Evolutionary conservation across 495 filamentous ascomycete species (phyloP), one percentile per base, ranked within the genome.

Genomic region (Amphirosellinia nigrospora): DNA sequence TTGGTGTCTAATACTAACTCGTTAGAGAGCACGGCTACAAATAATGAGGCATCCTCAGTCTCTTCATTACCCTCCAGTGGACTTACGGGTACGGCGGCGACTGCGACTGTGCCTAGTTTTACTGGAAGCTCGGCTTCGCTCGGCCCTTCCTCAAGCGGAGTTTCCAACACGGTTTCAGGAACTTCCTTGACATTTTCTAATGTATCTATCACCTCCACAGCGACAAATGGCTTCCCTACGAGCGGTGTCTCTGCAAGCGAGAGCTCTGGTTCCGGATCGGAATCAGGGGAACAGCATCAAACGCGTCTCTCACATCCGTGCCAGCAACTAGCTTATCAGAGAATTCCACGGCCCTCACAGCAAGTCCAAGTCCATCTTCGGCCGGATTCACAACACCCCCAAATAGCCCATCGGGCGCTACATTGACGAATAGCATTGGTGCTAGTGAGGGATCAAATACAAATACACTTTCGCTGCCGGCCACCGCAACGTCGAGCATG

Each of bases 1-100:
- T 74, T 66, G 19, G 67, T 65, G 11, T 63, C 41, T 0, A 71
- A 32, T 64, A 16, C 30, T 23, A 71, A 64, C 28, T 60, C 70
- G 39, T 28, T 56, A 32, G 70, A 34, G 7, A 19, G 68, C 13
- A 74, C 68, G 2, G 16, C 15, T n/a, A 50, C 68, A 16, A 39
- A 38, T 46, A 71, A 45, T 38, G 36, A 65, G 34, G n/a, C 63
- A 0, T 48, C 53, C 16, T 68, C 70, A 28, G 30, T 43, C 28
- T 63, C 52, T 13, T 38, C 2, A 10, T 32, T 56, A 0, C 11
- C 50, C 13, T 28, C 39, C 11, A 65, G 62, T 8, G 52, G 64
- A 26, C 9, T 52, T 43, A 23, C 73, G 15, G 48, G 55, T 41
- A 23, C 19, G n/a, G n/a, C 8, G 8, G 23, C 64, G 8, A 58